These are phyloP conservation scores for Eucalyptus albens DNA, from an alignment of 345 rosid species.

Conservation along the genomic window DNA sequence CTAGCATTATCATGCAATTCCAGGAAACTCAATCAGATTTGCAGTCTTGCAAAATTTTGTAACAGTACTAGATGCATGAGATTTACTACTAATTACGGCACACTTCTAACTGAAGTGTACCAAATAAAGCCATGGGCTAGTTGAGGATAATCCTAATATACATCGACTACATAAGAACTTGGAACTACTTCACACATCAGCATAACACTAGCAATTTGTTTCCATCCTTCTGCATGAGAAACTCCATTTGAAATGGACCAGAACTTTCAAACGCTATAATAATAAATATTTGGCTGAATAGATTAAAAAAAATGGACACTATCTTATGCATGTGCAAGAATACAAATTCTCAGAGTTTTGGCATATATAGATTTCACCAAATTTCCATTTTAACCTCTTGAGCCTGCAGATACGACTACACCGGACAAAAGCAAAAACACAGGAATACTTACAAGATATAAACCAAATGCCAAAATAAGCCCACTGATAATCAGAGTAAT, in stretches of 20 bases:
- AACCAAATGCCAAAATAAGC: background rate
- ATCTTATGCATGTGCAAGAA: background rate
- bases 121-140: background rate
- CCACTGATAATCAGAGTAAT: background rate
- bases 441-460: background rate
- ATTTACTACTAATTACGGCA: background rate
- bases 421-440: background rate
- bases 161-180: background rate
- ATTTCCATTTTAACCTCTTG: background rate
- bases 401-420: background rate
- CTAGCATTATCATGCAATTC: background rate
- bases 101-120: too few species aligned
- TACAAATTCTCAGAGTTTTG: background rate
- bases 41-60: background rate
- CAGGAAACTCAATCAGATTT: background rate
- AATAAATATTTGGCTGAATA: background rate
- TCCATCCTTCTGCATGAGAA: background rate
- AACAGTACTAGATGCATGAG: background rate
- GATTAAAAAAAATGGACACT: background rate
- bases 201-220: background rate
- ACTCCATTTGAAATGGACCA: background rate
- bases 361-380: background rate
- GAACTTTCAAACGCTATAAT: background rate
- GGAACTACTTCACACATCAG: background rate
- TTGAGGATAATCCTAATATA: background rate